phyloP scores from a whole-genome alignment of 2,329 filamentous ascomycete genomes.

The Fusarium drepaniforme region DNA sequence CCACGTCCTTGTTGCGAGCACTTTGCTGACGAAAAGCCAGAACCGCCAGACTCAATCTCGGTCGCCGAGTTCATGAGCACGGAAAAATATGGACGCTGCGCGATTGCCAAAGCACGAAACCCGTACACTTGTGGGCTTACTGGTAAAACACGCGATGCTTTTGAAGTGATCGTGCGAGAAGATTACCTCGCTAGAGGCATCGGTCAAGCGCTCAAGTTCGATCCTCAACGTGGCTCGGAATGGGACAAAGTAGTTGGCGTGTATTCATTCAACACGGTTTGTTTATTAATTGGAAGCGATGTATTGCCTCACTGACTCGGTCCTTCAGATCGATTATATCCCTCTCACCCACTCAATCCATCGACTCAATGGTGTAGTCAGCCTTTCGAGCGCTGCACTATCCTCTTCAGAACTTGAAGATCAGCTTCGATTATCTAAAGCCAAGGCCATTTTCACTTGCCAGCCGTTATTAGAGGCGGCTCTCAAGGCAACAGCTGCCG shows the following conservation, averaged over 20 bases:
- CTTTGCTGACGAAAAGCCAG: neutral
- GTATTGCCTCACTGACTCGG: neutral
- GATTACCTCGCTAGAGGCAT: constrained; percentile 73
- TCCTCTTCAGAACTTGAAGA: constrained; percentile 76
- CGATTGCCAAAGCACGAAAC: constrained; percentile 72
- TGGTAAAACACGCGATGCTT: constrained; percentile 72
- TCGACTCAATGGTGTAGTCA: constrained; percentile 77
- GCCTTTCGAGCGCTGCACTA: constrained; percentile 81
- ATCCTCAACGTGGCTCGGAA: constrained; percentile 76
- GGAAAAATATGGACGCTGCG: constrained; percentile 58
- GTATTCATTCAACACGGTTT: constrained; percentile 82
- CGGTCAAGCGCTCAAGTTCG: constrained; percentile 75
- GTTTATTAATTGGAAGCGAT: constrained; percentile 17
- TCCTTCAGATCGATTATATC: constrained; percentile 76
- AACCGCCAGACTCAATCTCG: constrained; percentile 49
- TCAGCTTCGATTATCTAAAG: constrained; percentile 76
- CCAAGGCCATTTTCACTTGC: constrained; percentile 79
- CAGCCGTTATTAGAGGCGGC: constrained; percentile 72
- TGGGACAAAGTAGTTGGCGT: constrained; percentile 85
- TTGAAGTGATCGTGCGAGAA: constrained; percentile 73
- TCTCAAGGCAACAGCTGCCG: constrained; percentile 71
- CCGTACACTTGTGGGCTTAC: constrained; percentile 85
- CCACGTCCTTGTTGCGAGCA: neutral
- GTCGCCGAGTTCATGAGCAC: constrained; percentile 81
- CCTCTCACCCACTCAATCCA: constrained; percentile 81